Base-by-base conservation (phyloP, 1,139 yeast species). In the Waltiozyma sp. region DNA sequence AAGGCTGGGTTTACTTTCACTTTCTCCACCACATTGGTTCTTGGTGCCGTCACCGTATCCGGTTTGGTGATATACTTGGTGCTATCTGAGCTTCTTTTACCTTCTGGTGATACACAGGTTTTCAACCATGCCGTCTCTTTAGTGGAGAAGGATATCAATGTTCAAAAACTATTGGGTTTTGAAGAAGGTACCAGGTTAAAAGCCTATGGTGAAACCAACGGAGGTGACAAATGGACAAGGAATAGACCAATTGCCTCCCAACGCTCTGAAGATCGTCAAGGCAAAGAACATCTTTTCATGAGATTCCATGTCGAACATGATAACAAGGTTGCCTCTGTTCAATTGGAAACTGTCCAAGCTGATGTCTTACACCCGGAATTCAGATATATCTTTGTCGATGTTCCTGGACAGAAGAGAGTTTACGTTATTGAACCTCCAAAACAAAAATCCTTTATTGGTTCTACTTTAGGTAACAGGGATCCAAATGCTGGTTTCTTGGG, bases 51-150 rank as follows among this genome's bases (percentile, higher is more conserved):
- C 2, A 87, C 83, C 19, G 67, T 83, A 10, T 77, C 77, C 0
- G 66, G 84, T 1, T 68, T 87, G 26, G 94, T 88, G 31, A 68
- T 86, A 3, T 88, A 86, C 61, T 70, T 86, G 50, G 76, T 88
- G 34, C 73, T 84, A 16, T 72, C 84, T 3, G 96, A 88, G 58
- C 65, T 88, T 37, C 76, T 87, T 51, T 73, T 89, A 44, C 96
- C 96, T 9, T 80, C 94, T 0, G 95, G 95, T 23, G 96, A 88
- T 58, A 89, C 95, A 1, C 82, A 82, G 51, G 77, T 94, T 3
- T 88, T 88, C 68, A 88, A 88, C 64, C 75, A 86, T 54, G 94
- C 95, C 2, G 88, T 88, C 28, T 73, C 77, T 34, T 65, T 85
- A 54, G 75, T 87, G 33, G 89, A 88, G 58, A 68, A 77, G 47